Evolutionary conservation across 2,329 filamentous ascomycete species (phyloP).

Genomic region (Immersiporthe knoxdaviesiana): DNA sequence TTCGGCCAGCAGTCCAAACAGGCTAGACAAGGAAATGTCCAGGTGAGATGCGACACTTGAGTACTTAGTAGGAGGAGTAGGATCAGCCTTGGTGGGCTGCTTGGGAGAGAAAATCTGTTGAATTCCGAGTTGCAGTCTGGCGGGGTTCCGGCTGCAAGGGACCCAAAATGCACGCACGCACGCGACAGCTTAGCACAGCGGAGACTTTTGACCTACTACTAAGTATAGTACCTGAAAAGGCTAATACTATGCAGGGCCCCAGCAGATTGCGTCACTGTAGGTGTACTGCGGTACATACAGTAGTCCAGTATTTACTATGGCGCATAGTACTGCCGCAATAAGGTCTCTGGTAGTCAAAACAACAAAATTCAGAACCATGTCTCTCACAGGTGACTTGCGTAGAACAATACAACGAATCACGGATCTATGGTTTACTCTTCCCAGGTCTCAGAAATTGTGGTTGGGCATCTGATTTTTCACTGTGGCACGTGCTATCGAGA

Average conservation of each 20-base stretch:
- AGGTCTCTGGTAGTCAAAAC: not conserved
- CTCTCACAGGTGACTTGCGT: not conserved
- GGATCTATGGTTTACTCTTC: not conserved
- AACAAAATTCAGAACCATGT: no score
- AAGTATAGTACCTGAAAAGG: no score
- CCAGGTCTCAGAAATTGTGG: not conserved
- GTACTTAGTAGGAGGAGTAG: not conserved
- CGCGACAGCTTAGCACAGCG: not conserved
- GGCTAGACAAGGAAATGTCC: not conserved
- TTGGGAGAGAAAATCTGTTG: not conserved
- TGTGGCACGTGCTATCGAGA: not conserved
- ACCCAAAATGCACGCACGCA: not conserved
- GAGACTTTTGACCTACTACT: not conserved
- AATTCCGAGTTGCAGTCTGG: not conserved
- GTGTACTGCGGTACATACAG: not conserved
- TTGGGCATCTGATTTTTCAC: not conserved
- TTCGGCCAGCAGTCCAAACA: not conserved
- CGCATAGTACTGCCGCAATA: not conserved
- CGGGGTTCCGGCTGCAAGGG: constrained; percentile 10
- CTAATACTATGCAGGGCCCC: not conserved
- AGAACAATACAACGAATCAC: not conserved
- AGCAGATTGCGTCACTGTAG: not conserved
- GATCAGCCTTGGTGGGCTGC: not conserved
- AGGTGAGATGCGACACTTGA: not conserved
- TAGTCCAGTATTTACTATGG: no score